These are phyloP conservation scores for Saccharomyces hybrid DNA, from an alignment of 1,139 yeast genomes.

Conservation along the genomic window DNA sequence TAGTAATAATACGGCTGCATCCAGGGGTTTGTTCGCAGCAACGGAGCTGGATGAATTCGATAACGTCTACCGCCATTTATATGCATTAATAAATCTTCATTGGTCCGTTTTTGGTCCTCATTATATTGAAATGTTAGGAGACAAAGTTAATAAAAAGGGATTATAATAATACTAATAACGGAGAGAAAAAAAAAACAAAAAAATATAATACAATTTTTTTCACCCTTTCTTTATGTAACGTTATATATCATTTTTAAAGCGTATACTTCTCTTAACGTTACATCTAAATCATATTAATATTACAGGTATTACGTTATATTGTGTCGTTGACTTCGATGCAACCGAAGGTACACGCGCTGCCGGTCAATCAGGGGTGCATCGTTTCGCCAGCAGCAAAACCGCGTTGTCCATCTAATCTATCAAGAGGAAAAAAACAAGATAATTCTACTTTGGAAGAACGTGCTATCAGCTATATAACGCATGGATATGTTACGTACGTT, in stretches of 20 bases:
- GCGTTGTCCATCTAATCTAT: background rate
- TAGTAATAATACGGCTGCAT: constrained; percentile 1
- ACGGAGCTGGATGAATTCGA: constrained; percentile 31
- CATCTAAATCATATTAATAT: background rate
- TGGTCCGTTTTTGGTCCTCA: constrained; percentile 34
- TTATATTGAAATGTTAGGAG: constrained; percentile 27
- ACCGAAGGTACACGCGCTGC: background rate
- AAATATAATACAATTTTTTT: background rate
- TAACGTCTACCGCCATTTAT: constrained; percentile 30
- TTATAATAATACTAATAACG: background rate
- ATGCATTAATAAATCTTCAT: constrained; percentile 30
- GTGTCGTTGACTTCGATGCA: background rate
- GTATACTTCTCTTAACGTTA: background rate
- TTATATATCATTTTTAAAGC: background rate
- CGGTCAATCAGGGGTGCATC: background rate
- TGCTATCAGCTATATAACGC: background rate
- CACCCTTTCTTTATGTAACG: background rate
- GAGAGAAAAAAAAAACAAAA: background rate
- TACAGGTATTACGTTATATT: background rate
- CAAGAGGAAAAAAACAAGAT: background rate
- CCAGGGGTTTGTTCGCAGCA: constrained; percentile 13
- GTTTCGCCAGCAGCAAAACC: background rate
- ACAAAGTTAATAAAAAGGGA: constrained; percentile 16
- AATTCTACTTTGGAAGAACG: background rate
- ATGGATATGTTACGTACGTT: background rate